These are phyloP conservation scores for Escovopsis weberi DNA, from an alignment of 2,329 filamentous ascomycete genomes.

Conservation along the genomic window DNA sequence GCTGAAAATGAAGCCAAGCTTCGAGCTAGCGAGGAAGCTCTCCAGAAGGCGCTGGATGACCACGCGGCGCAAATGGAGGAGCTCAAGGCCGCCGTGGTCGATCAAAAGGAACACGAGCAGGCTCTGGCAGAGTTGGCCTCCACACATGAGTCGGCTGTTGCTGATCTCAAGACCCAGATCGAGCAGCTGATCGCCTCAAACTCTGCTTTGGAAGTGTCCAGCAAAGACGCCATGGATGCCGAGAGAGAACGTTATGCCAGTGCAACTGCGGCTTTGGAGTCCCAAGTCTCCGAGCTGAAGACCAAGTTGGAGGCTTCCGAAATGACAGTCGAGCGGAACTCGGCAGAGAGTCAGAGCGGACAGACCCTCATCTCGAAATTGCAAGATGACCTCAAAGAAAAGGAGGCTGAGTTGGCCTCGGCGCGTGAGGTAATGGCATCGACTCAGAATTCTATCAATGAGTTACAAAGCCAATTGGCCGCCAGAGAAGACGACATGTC, in stretches of 20 bases:
- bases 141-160: conserved; percentile 31
- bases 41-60: conserved; percentile 28
- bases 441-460: conserved; percentile 34
- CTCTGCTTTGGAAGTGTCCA: conserved; percentile 28
- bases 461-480: conserved; percentile 29
- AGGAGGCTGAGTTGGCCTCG: conserved; percentile 31
- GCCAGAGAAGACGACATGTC: conserved; percentile 35
- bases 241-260: conserved; percentile 29
- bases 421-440: conserved; percentile 26
- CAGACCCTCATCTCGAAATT: conserved; percentile 24
- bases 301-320: conserved; percentile 32
- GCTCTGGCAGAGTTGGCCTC: conserved; percentile 35
- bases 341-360: conserved; percentile 30
- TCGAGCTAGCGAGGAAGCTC: conserved; percentile 16
- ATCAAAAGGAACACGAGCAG: conserved; percentile 36
- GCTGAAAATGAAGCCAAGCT: conserved; percentile 21
- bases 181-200: conserved; percentile 36
- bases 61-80: conserved; percentile 34
- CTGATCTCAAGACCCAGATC: conserved; percentile 40
- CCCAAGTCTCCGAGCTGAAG: conserved; percentile 36
- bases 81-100: conserved; percentile 32
- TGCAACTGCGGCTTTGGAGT: conserved; percentile 36
- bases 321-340: conserved; percentile 26
- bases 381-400: conserved; percentile 24
- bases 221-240: conserved; percentile 28